phyloP scores from a whole-genome alignment of 306 rosid species.

The Gillenia trifoliata region DNA sequence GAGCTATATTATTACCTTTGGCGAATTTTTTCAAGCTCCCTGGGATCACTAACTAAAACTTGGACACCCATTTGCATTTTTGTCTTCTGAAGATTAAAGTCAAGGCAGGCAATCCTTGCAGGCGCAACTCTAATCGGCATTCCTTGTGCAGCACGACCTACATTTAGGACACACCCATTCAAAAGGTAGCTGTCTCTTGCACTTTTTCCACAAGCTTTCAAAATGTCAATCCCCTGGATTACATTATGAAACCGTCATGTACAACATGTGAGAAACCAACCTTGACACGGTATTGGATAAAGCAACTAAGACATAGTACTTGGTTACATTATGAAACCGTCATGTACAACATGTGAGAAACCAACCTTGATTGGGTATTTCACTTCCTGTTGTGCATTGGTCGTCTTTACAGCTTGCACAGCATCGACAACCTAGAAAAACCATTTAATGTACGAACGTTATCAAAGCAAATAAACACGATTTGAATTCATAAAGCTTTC shows the following conservation, averaged over 20 bases:
- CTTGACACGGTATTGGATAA: constrained; percentile 97
- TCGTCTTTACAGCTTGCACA: constrained; percentile 84
- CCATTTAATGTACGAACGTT: constrained; percentile 4
- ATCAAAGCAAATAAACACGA: neutral
- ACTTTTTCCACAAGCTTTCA: too few relatives aligned
- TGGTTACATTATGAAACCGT: constrained; percentile 6
- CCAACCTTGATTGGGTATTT: constrained; percentile 95
- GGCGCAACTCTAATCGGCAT: constrained; percentile 93
- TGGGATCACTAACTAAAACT: constrained; percentile 83
- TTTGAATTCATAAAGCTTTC: neutral
- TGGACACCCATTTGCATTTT: constrained; percentile 99
- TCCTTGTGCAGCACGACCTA: constrained; percentile 98
- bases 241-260: constrained; percentile 5
- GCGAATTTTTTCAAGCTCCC: constrained; percentile 96
- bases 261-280: constrained; percentile 41
- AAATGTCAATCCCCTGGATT: too few relatives aligned
- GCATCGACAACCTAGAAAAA: constrained; percentile 77
- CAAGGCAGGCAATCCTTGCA: constrained; percentile 92
- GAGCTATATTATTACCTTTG: constrained; percentile 48
- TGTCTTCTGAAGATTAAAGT: constrained; percentile 98
- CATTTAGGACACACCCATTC: constrained; percentile 91
- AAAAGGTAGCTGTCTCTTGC: constrained; percentile 88
- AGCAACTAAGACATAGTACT: neutral
- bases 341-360: constrained; percentile 11
- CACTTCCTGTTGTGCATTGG: too few relatives aligned